Base-by-base conservation (phyloP, 768 basidiomycete genomes). In the Wakefieldia striispora region DNA sequence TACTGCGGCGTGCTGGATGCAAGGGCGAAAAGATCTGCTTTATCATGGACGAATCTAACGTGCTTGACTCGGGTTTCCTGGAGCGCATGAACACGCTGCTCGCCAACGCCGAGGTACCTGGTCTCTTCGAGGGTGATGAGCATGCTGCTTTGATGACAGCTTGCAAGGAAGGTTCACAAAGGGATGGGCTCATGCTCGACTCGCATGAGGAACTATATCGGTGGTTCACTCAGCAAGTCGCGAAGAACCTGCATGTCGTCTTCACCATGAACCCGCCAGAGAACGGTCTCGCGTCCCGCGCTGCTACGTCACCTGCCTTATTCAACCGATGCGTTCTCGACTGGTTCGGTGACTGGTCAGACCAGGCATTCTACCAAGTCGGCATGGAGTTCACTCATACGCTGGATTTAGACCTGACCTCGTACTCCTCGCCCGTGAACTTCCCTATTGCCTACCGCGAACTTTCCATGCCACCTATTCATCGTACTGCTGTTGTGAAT, bases 11-110 rank as follows among this genome's bases (percentile, higher is more conserved):
- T 31, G 78, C 95, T 7, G 97, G 97, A 6, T 97, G 94, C 76
- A 99, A 98, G 66, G 94, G 94, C 58, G 97, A 99, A 71, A 98
- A 98, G 72, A 88, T 99, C 42, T 97, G 94, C 67, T 99, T 99
- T 78, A 98, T 99, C 73, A 97, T 99, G 97, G 97, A 99, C 68
- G 97, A 99, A 68, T 98, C 97, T 4, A 98, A 99, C 61, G 97
- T 98, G 12, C 86, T 98, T 27, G 97, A 99, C 66, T 95, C 97
- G 12, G 97, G 97, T 40, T 99, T 99, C 79, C 73, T 99, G 56
- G 97, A 99, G 67, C 84, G 97, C n/a, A 98, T 99, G 95, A 99
- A 99, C 68, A 99, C 97, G 0, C 81, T 99, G 13, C 80, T 99
- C 14, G 97, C 97, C 35, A 99, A 99, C 61, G 97, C 97, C n/a